Evolutionary conservation across 768 basidiomycete genomes (phyloP).

Genomic region (Tricholoma sp.): DNA sequence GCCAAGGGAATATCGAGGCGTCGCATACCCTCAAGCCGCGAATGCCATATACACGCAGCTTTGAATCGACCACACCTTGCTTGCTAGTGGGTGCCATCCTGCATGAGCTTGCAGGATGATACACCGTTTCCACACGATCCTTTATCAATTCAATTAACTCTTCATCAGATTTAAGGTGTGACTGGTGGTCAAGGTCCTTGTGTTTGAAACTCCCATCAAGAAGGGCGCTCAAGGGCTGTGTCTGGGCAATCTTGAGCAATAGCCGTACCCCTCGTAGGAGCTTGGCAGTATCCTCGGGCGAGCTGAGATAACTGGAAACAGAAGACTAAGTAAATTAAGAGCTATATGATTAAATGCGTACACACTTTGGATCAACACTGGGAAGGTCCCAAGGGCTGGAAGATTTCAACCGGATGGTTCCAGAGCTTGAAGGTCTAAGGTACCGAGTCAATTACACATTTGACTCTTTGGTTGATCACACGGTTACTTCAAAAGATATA

Average conservation of each 20-base stretch:
- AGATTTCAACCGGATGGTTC: constrained; percentile 31
- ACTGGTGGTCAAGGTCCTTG: constrained; percentile 30
- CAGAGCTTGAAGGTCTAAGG: constrained; percentile 34
- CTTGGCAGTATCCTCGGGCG: constrained; percentile 31
- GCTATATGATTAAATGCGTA: background rate
- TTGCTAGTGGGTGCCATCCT: constrained; percentile 37
- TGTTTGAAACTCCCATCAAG: constrained; percentile 26
- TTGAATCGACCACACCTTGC: constrained; percentile 40
- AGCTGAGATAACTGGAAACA: constrained; percentile 29
- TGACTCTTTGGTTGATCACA: background rate
- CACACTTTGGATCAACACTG: constrained; percentile 33
- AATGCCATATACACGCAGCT: constrained; percentile 39
- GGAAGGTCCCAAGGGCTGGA: constrained; percentile 32
- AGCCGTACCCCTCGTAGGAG: constrained; percentile 34
- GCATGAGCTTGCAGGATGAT: constrained; percentile 41
- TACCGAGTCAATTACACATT: background rate
- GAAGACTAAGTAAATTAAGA: background rate
- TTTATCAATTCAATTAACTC: constrained; percentile 34
- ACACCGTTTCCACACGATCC: constrained; percentile 39
- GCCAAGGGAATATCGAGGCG: constrained; percentile 34
- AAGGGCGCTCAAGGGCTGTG: constrained; percentile 27
- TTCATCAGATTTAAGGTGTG: constrained; percentile 29
- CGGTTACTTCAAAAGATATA: constrained; percentile 29
- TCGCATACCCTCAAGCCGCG: constrained; percentile 38
- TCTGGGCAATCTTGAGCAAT: constrained; percentile 28